Evolutionary conservation across 2,329 filamentous ascomycete species (phyloP), one percentile per base, ranked within the genome.

Genomic region (Cercospora sesami): DNA sequence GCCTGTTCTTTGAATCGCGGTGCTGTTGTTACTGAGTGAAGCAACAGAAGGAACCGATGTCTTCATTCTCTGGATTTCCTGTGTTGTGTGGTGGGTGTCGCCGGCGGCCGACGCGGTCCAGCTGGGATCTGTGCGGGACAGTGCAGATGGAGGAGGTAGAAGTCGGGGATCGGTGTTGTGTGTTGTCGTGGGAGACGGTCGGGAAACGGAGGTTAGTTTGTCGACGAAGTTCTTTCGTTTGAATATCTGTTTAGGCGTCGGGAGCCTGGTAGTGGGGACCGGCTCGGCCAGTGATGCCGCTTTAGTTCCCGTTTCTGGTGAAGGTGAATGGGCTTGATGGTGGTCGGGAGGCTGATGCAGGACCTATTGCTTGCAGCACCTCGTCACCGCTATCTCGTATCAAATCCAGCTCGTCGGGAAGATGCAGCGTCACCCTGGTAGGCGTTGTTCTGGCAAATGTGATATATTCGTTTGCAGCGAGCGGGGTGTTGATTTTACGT

Each of bases 1-100:
- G 63, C 62, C 59, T 48, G 31, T 64, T 16, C 61, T 45, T 62
- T 18, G 33, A 21, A 59, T 28, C 9, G n/a, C 60, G 39, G 21
- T 64, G 60, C 55, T 67, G 51, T 63, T 63, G 60, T 39, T 14
- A 59, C n/a, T 28, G 45, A 28, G 21, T 36, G 39, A 64, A 60
- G 39, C 21, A 42, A n/a, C 26, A 36, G 21, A 31, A 64, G 51
- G 33, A 33, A 64, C 48, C 51, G 51, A 45, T n/a, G 51, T 55
- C 48, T 57, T 53, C 62, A 64, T 59, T 53, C 53, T 64, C 62
- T 42, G 51, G 14, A 12, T 21, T 26, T 53, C 23, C 23, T 16
- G 45, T 63, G 33, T 12, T 39, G 18, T 39, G 18, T 9, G 10
- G 48, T 26, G 16, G 36, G 10, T 53, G 48, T 53, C 48, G 48